phyloP scores from a whole-genome alignment of 192 early-diverging fungal species.

The Mortierella antarctica region DNA sequence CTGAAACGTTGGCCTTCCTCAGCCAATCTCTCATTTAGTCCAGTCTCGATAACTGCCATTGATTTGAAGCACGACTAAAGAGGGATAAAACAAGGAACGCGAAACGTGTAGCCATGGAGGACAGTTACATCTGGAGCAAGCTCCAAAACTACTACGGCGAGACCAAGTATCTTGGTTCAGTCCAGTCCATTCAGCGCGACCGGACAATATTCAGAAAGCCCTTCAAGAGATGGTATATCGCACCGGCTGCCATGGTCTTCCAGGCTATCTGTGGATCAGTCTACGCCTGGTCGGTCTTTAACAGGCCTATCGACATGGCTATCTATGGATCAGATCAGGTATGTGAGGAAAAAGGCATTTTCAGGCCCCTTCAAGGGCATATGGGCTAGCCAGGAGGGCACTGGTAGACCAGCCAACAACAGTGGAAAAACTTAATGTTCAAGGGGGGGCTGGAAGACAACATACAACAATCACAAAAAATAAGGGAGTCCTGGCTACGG shows the following conservation, averaged over 20 bases:
- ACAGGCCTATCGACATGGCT: slow-evolving; percentile 63
- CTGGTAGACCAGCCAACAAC: neutral
- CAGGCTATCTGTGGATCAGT: slow-evolving; percentile 75
- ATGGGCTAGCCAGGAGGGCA: neutral
- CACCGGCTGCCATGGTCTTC: slow-evolving; percentile 68
- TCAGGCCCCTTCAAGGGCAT: neutral
- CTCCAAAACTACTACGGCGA: slow-evolving; percentile 50
- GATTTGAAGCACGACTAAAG: neutral
- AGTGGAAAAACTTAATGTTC: neutral
- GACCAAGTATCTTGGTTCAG: slow-evolving; percentile 45
- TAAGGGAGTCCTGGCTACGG: slow-evolving; percentile 19
- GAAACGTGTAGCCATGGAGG: slow-evolving; percentile 24
- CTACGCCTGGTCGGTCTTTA: slow-evolving; percentile 77
- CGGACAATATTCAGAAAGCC: slow-evolving; percentile 43
- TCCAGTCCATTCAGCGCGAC: slow-evolving; percentile 44
- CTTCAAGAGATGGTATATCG: slow-evolving; percentile 67
- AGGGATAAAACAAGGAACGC: no score
- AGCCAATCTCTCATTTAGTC: neutral
- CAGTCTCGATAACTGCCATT: neutral
- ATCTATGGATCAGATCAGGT: slow-evolving; percentile 54
- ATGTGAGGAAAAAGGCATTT: neutral
- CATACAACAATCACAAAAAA: neutral
- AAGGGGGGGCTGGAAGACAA: slow-evolving; percentile 1
- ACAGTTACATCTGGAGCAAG: slow-evolving; percentile 37
- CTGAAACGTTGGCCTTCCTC: neutral